Base-by-base conservation (phyloP, 2,329 filamentous ascomycete species). In the Phoma sp. region DNA sequence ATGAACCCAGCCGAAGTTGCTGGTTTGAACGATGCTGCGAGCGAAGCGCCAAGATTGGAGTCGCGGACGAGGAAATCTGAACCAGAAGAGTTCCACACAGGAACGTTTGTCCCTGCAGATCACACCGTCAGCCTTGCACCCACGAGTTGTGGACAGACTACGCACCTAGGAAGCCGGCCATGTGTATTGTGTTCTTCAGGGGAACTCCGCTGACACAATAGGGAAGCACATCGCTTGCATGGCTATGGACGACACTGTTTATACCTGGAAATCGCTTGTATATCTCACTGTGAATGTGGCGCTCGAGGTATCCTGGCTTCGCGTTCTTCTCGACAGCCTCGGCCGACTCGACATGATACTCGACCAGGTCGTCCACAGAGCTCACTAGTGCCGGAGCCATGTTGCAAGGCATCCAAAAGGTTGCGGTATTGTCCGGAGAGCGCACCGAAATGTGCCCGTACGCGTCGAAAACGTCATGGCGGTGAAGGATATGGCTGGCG, bases 361-460 rank as follows among this genome's bases (percentile, higher is more conserved):
- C 77, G 43, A 79, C 65, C 8, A 82, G 57, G 58, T 81, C 77
- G 8, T 75, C 71, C 7, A 71, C 69, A 3, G 65, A 69, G 50
- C 75, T 74, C 17, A 81, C 70, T 3, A 81, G 64, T 0, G 78
- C 78, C 4, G 79, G 78, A 1, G 79, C 70, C 31, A 79, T 73
- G n/a, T 73, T 74, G 40, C 68, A 70, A 17, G 78, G 72, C 63
- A 82, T 74, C 73, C 77, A 81, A 66, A 81, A 81, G 0, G 76
- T 80, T 2, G 75, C 67, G 1, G 76, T 64, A 9, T 82, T 77
- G 32, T 74, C 70, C 7, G 82, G 82, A 51, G 82, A 78, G 6
- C 83, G 77, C 19, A 83, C 74, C 2, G 82, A 84, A 12, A 85
- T 73, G 59, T 85, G 83, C 17, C 83, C 82, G 61, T 81, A 85